Percentiles rank a stretch among this genome's conserved stretches.
Conservation (phyloP, 176 grass and related monocot species). For the Oryza brachyantha region DNA sequence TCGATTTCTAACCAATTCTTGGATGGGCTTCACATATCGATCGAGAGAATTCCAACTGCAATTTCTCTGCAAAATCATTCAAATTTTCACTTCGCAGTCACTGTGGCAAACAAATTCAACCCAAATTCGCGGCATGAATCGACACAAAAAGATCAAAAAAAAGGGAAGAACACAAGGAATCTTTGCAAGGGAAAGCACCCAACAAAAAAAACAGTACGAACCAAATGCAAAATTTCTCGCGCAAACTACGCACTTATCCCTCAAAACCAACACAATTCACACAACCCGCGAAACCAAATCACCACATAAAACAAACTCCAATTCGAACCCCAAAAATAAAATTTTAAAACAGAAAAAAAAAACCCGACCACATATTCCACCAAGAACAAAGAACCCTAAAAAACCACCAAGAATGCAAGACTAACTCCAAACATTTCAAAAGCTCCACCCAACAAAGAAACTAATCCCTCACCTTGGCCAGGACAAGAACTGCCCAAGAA, state of each 20-base stretch:
- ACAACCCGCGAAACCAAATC: not conserved
- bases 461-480: conserved; percentile 23
- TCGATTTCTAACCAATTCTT: not conserved
- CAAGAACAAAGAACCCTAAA: not conserved
- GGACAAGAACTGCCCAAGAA: not conserved
- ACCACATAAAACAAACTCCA: not conserved
- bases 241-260: not conserved
- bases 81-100: not conserved
- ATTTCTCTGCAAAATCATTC: conserved; percentile 22
- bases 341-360: too few species aligned
- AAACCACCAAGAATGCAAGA: not conserved
- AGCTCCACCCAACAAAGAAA: not conserved
- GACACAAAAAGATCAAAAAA: not conserved
- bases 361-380: not conserved
- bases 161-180: conserved; percentile 31
- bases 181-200: conserved; percentile 40
- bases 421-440: not conserved
- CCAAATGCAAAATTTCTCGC: conserved; percentile 17
- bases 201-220: conserved; percentile 20
- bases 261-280: not conserved
- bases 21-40: conserved; percentile 42
- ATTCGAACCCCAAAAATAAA: not conserved
- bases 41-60: not conserved
- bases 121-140: not conserved
- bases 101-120: not conserved